Base-by-base conservation (phyloP, 2,329 filamentous ascomycete genomes). In the Annulohypoxylon truncatum region DNA sequence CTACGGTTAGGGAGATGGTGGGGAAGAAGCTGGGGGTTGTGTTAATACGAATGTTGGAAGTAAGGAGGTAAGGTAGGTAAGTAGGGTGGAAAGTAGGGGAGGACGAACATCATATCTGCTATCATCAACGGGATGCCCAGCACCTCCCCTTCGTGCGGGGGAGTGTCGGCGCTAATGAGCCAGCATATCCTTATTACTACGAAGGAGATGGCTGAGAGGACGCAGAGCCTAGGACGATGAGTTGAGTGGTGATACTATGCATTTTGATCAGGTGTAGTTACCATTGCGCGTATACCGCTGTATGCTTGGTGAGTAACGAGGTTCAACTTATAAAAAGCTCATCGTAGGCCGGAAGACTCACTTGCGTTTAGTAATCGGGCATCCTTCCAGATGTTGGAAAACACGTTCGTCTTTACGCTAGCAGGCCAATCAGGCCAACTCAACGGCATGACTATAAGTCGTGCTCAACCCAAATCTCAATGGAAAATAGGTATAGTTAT, bases 261-360 rank as follows among this genome's bases (percentile, higher is more conserved):
- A 15, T 47, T 38, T 44, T 18, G 31, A 5, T 15, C 1, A 20
- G 35, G 24, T 33, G 6, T 33, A 29, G 22, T 61, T 61, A 66
- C 63, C 63, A 66, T 61, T 66, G 63, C 8, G 44, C 63, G 31
- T 61, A 66, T 6, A 66, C 53, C n/a, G 63, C 63, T 66, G 38
- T 24, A 35, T 9, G 22, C 7, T 28, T 52, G 22, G 18, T 65
- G 2, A 65, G 57, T 38, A 42, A 46, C 8, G n/a, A 33, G 38
- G 26, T 38, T 4, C 12, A n/a, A 7, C n/a, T 4, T 31, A 26
- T 9, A 22, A 28, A 26, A 13, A 18, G 12, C 33, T n/a, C 15
- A 24, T 26, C 4, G 18, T n/a, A 5, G 24, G 18, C 5, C 18
- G 26, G 28, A 15, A 42, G 13, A 61, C 63, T 61, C 33, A 66